Conservation (phyloP, 208 protist genomes). For the Tritrichomonas foetus region DNA sequence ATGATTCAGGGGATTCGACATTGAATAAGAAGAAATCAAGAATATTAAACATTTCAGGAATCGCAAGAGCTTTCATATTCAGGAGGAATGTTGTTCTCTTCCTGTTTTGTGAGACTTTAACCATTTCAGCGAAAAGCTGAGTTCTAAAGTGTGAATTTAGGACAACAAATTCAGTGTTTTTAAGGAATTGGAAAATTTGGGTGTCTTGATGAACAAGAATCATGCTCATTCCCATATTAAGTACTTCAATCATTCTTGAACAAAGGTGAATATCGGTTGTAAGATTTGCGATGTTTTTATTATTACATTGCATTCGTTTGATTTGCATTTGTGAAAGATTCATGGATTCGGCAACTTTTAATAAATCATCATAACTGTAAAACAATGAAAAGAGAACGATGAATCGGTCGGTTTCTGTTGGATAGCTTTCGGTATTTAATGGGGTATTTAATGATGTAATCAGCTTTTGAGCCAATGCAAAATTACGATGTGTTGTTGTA, state of each 20-base stretch:
- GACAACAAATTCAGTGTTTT: slow-evolving; percentile 14
- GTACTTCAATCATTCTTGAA: background rate
- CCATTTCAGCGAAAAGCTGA: background rate
- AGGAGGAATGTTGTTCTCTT: background rate
- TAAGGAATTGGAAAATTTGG: background rate
- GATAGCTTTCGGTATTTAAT: background rate
- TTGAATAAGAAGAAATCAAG: background rate
- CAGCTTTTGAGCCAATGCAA: background rate
- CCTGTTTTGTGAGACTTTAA: slow-evolving; percentile 6
- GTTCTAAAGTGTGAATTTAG: background rate
- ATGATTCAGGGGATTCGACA: background rate
- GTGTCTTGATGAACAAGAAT: background rate
- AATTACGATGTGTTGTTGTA: background rate
- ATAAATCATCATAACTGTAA: background rate
- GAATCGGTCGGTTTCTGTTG: background rate
- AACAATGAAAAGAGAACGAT: background rate
- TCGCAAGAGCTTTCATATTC: background rate
- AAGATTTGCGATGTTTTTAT: background rate
- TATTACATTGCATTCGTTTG: background rate
- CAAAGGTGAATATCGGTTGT: background rate
- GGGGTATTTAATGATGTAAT: background rate
- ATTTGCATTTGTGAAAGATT: background rate
- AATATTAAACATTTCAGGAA: background rate
- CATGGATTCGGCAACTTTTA: background rate
- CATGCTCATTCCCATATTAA: background rate